Conservation (phyloP, 73 alveolate species). For the Paramecium tetraurelia region DNA sequence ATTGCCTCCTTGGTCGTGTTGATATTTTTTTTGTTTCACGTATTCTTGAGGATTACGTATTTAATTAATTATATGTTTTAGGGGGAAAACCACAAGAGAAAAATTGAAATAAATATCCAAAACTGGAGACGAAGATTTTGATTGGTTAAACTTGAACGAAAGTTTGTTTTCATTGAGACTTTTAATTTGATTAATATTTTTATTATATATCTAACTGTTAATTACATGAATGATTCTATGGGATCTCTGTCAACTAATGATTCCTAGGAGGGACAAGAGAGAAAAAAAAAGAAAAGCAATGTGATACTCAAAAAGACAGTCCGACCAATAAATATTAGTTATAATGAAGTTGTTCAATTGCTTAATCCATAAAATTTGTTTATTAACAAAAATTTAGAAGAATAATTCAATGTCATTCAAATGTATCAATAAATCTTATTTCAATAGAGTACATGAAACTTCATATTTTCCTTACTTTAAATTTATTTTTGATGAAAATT, state of each 20-base stretch:
- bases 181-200: conserved; percentile 6
- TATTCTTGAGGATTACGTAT: not conserved
- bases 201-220: conserved; percentile 25
- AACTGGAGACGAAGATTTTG: conserved; percentile 34
- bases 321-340: not conserved
- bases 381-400: not conserved
- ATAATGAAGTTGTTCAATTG: not conserved
- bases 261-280: not conserved
- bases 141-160: conserved; percentile 25
- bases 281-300: not conserved
- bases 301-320: not conserved
- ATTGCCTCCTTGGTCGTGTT: not conserved
- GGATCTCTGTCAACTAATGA: conserved; percentile 40
- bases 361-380: not conserved
- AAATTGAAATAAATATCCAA: not conserved
- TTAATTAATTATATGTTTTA: not conserved
- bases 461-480: conserved; percentile 1
- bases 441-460: not conserved
- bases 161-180: not conserved
- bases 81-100: conserved; percentile 45
- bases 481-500: not conserved
- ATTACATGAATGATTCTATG: not conserved
- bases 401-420: not conserved
- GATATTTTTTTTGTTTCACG: not conserved
- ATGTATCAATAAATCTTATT: not conserved